Evolutionary conservation across 2,329 filamentous ascomycete species (phyloP).

Genomic region (Penicillium decumbens): DNA sequence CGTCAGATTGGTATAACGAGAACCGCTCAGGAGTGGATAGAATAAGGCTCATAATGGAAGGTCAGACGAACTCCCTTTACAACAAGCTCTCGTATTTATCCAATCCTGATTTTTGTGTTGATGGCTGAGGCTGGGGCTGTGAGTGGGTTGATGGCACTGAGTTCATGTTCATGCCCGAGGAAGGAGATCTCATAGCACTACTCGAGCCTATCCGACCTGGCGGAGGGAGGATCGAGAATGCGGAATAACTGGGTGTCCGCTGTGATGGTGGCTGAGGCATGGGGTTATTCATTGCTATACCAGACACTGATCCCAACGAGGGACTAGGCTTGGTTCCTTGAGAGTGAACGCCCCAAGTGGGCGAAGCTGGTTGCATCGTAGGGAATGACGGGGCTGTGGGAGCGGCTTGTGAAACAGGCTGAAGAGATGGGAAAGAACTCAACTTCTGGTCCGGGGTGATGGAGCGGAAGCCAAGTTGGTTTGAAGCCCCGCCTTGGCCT

Average conservation of each 20-base stretch:
- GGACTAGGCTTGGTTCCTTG: constrained; percentile 14
- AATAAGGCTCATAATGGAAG: constrained; percentile 1
- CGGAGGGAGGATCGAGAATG: constrained; percentile 42
- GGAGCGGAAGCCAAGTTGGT: constrained; percentile 37
- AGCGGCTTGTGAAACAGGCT: constrained; percentile 38
- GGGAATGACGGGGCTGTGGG: constrained; percentile 26
- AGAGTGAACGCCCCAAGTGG: constrained; percentile 18
- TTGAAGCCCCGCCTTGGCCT: constrained; percentile 18
- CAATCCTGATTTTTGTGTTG: constrained; percentile 41
- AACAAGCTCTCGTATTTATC: constrained; percentile 56
- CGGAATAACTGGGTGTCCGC: constrained; percentile 30
- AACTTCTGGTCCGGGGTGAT: constrained; percentile 52
- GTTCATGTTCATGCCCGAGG: constrained; percentile 14
- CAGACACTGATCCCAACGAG: constrained; percentile 26
- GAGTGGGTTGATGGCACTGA: constrained; percentile 25
- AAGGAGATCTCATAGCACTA: constrained; percentile 19
- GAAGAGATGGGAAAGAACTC: constrained; percentile 46
- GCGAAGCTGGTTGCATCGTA: constrained; percentile 30
- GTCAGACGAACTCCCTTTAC: constrained; percentile 26
- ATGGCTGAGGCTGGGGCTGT: constrained; percentile 17
- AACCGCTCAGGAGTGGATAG: constrained; percentile 7
- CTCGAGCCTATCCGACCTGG: constrained; percentile 22
- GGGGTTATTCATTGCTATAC: constrained; percentile 20
- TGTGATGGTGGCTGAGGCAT: constrained; percentile 16
- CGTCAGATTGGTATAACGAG: constrained; percentile 2